Base-by-base conservation (phyloP, 1,284 basidiomycete genomes). In the Puccinia hordei region DNA sequence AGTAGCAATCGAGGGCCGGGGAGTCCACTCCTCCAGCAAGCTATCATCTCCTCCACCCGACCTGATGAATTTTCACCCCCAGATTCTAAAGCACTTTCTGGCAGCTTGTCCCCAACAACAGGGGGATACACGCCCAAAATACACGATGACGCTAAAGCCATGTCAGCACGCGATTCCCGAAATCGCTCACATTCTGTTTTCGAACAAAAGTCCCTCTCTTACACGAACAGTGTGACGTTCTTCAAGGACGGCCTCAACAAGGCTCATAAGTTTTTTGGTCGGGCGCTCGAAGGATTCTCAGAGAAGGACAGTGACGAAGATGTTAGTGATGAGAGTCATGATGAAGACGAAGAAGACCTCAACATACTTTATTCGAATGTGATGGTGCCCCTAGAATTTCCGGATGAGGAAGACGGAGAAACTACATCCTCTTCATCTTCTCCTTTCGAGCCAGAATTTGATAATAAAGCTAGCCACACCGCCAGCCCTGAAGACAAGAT, bases 341-440 rank as follows among this genome's bases (percentile, higher is more conserved):
- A 71, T 35, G 46, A 71, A 46, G 68, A 71, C 15, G 68, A 71
- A 44, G 68, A 71, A 8, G 68, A 71, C 35, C 46, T 71, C 46
- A 71, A 71, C 33, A 24, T 49, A 8, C 44, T 71, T 35, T 71
- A 71, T 44, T 69, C 66, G n/a, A 71, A 22, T 53, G 46, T 51
- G 8, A 71, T 71, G 68, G 49, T 53, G 49, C 68, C 68, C n/a
- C 53, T 71, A 30, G 68, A 71, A 15, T 71, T 71, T n/a, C 68
- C 68, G 5, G 44, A 33, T 33, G 68, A 49, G 46, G 46, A 53
- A 17, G 68, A 71, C 41, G 68, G 30, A 33, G 27, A 71, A 51
- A 51, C 22, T 15, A 46, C 63, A 24, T 66, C 38, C 3, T 66
- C 63, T 13, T 46, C 53, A 24, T 46, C 38, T 24, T 35, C 63